A percentile compares a stretch with the other conserved stretches of the same genome.
These are phyloP conservation scores for Alternaria sp. DNA, from an alignment of 2,329 filamentous ascomycete genomes.

Conservation along the genomic window DNA sequence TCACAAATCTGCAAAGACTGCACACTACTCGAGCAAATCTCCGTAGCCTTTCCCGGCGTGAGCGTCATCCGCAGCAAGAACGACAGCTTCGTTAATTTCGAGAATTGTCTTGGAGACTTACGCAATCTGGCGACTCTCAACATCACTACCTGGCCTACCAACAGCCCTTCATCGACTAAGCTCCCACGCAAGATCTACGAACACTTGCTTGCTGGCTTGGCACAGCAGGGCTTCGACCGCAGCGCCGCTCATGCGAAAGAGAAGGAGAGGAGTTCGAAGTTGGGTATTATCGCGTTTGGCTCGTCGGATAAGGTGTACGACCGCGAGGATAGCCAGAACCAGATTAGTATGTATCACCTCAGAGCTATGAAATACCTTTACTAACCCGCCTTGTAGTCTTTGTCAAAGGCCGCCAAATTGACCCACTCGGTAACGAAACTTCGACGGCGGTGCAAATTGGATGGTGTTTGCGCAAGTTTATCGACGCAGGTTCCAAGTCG, in stretches of 20 bases:
- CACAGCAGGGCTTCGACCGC: constrained; percentile 48
- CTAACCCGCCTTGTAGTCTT: constrained; percentile 36
- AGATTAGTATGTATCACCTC: constrained; percentile 40
- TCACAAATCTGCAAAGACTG: constrained; percentile 56
- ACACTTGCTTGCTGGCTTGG: constrained; percentile 51
- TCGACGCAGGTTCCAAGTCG: constrained; percentile 52
- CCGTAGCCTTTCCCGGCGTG: constrained; percentile 55
- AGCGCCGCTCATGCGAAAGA: constrained; percentile 34
- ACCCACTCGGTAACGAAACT: constrained; percentile 51
- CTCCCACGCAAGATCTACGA: constrained; percentile 55
- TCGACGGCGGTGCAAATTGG: constrained; percentile 53
- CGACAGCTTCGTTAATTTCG: constrained; percentile 53
- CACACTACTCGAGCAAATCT: constrained; percentile 53
- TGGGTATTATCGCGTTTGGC: constrained; percentile 56
- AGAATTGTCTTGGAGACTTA: constrained; percentile 50
- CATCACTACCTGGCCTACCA: constrained; percentile 57
- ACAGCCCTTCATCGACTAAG: constrained; percentile 48
- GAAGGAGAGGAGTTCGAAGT: constrained; percentile 41
- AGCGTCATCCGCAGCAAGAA: constrained; percentile 52
- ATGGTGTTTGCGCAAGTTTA: constrained; percentile 55
- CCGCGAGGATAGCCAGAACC: constrained; percentile 55
- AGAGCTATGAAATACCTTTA: not conserved
- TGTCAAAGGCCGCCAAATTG: constrained; percentile 52
- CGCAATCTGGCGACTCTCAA: constrained; percentile 54
- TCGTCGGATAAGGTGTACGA: constrained; percentile 56